Conservation (phyloP, 2,329 filamentous ascomycete genomes). For the Penicillium sumatraense region DNA sequence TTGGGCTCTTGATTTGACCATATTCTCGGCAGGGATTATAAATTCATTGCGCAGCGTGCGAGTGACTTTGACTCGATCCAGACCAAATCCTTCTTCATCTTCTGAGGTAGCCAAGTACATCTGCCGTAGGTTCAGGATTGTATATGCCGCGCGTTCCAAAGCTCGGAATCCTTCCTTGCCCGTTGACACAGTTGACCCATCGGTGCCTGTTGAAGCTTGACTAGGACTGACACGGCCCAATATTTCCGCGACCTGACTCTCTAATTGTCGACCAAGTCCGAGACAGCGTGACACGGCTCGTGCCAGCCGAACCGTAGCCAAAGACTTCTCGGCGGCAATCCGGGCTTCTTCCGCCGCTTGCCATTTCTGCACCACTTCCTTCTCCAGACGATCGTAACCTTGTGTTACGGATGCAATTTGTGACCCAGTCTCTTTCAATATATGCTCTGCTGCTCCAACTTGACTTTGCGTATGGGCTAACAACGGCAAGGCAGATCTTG, state of each 20-base stretch:
- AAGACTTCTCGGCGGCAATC: conserved; percentile 75
- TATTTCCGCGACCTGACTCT: conserved; percentile 80
- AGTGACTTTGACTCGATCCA: conserved; percentile 75
- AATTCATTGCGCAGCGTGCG: conserved; percentile 71
- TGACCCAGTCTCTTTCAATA: conserved; percentile 76
- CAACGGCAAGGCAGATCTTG: conserved; percentile 79
- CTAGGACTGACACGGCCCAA: conserved; percentile 44
- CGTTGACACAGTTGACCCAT: conserved; percentile 32
- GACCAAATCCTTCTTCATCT: conserved; percentile 75
- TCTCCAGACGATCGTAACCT: conserved; percentile 83
- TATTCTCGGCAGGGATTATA: conserved; percentile 72
- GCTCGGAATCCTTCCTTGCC: conserved; percentile 74
- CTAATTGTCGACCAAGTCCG: conserved; percentile 81
- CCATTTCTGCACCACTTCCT: conserved; percentile 84
- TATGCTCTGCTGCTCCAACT: conserved; percentile 70
- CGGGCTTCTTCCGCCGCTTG: conserved; percentile 83
- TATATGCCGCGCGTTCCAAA: conserved; percentile 80
- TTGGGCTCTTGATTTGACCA: conserved; percentile 73
- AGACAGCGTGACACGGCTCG: conserved; percentile 78
- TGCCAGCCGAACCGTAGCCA: conserved; percentile 77
- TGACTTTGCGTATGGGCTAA: conserved; percentile 77
- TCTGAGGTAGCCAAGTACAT: conserved; percentile 69
- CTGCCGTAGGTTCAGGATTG: conserved; percentile 75
- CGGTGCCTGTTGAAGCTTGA: conserved; percentile 36
- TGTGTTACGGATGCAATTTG: conserved; percentile 81